phyloP scores from a whole-genome alignment of 2,329 filamentous ascomycete genomes.

The Cercospora brassicicola region DNA sequence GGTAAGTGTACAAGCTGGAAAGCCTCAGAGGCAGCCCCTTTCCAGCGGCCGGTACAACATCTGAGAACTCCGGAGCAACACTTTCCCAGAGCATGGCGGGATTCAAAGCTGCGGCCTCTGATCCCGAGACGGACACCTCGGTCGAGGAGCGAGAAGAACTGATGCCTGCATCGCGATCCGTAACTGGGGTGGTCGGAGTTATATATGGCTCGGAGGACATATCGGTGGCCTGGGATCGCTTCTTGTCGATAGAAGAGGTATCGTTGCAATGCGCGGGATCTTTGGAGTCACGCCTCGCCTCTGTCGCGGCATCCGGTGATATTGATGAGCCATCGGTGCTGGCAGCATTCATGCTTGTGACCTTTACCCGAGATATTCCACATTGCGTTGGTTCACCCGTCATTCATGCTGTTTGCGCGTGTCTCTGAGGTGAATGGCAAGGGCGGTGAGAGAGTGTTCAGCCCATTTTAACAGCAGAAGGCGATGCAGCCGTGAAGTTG shows the following conservation, averaged over 20 bases:
- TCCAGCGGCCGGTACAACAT: background rate
- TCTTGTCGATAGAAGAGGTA: background rate
- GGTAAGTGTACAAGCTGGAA: constrained; percentile 3
- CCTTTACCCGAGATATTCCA: background rate
- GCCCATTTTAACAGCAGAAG: background rate
- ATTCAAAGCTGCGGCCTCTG: background rate
- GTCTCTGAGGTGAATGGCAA: background rate
- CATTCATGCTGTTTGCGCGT: background rate
- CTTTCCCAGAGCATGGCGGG: background rate
- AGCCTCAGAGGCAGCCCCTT: constrained; percentile 5
- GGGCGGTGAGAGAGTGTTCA: background rate
- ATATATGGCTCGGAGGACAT: background rate
- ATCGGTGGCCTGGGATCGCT: background rate
- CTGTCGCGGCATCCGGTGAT: background rate
- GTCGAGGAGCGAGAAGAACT: background rate
- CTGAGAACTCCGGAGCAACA: background rate
- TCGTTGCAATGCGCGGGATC: background rate
- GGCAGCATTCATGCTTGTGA: background rate
- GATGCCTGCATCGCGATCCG: background rate
- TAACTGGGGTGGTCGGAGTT: background rate
- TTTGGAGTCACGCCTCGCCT: background rate
- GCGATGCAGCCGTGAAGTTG: background rate
- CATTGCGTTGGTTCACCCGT: background rate
- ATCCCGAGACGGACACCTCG: background rate
- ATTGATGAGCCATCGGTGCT: background rate